phyloP scores from a whole-genome alignment of 2,329 filamentous ascomycete genomes.

The Penicillium sp. region DNA sequence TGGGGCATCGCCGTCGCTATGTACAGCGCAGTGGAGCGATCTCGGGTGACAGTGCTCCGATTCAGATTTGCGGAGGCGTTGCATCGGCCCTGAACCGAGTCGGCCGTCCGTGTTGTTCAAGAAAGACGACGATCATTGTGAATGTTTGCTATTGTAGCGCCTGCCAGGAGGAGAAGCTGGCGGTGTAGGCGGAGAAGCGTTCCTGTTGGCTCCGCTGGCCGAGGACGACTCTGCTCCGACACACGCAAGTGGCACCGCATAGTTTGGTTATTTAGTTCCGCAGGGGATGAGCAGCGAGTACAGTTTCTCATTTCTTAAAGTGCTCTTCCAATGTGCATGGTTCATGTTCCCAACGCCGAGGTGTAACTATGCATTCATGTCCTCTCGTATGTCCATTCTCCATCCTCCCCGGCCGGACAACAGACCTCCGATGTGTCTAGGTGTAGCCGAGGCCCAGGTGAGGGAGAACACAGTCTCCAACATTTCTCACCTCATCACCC shows the following conservation, averaged over 20 bases:
- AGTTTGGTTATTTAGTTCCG: not conserved
- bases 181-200: not conserved
- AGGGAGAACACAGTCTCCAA: not conserved
- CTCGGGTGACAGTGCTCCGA: conserved; percentile 35
- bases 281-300: not conserved
- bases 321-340: not conserved
- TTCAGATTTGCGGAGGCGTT: not conserved
- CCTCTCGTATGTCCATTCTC: too few relatives aligned
- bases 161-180: not conserved
- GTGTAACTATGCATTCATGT: not conserved
- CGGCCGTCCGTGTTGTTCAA: conserved; percentile 2
- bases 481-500: not conserved
- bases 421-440: not conserved
- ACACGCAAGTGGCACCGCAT: too few relatives aligned
- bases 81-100: conserved; percentile 20
- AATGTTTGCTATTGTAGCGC: not conserved
- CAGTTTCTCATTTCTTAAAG: not conserved
- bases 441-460: not conserved
- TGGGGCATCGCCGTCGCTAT: conserved; percentile 10
- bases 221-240: conserved; percentile 3
- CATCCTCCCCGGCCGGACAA: not conserved
- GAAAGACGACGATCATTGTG: not conserved
- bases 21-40: conserved; percentile 16
- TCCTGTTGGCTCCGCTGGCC: not conserved
- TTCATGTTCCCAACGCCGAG: not conserved